phyloP scores from a whole-genome alignment of 257 asterid species.

The Gentiana dahurica region DNA sequence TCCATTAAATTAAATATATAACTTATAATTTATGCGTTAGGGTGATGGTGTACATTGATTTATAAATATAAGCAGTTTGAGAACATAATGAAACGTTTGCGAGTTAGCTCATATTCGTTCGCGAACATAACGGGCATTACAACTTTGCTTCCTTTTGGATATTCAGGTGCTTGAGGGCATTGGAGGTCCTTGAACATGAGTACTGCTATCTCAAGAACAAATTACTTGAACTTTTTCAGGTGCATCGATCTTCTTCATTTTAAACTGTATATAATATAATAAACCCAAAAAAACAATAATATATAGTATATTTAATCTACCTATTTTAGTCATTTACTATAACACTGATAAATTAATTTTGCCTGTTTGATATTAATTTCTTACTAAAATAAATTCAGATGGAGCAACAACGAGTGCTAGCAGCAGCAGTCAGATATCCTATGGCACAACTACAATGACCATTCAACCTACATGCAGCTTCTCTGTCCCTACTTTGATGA shows the following conservation, averaged over 20 bases:
- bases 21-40: too few relatives aligned
- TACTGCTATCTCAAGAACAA: conserved; percentile 89
- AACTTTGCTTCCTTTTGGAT: neutral
- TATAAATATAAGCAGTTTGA: too few relatives aligned
- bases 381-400: conserved; percentile 30
- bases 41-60: too few relatives aligned
- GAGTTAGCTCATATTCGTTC: too few relatives aligned
- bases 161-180: conserved; percentile 72
- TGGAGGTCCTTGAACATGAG: conserved; percentile 71
- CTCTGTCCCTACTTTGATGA: too few relatives aligned
- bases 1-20: too few relatives aligned
- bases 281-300: neutral
- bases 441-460: conserved; percentile 16
- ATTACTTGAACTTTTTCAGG: conserved; percentile 80
- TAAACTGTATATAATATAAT: neutral
- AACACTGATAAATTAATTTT: neutral
- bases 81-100: too few relatives aligned
- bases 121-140: too few relatives aligned
- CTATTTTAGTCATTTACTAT: neutral
- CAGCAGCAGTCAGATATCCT: conserved; percentile 73
- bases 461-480: too few relatives aligned
- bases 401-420: conserved; percentile 79
- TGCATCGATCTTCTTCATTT: conserved; percentile 1
- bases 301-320: neutral
- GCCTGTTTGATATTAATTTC: too few relatives aligned